Conservation (phyloP, 2,329 filamentous ascomycete species). For the Lizonia empirigonia region DNA sequence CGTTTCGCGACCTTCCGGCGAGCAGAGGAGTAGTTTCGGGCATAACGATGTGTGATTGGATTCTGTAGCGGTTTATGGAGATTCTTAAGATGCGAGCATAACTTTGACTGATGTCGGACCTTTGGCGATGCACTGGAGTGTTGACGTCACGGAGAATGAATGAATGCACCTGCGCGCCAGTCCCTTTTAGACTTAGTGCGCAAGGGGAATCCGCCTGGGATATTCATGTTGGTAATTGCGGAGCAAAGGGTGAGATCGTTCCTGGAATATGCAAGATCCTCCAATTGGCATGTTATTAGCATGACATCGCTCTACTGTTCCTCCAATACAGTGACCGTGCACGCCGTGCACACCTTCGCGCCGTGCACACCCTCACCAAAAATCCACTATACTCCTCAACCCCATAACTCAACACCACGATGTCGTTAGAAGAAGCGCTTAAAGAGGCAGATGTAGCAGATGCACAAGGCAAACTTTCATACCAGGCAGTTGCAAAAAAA, state of each 20-base stretch:
- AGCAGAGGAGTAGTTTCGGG: constrained; percentile 7
- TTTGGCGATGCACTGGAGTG: background rate
- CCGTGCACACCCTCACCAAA: too few species aligned
- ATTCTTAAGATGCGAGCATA: background rate
- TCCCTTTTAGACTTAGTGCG: background rate
- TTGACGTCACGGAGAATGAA: constrained; percentile 17
- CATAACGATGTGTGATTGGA: constrained; percentile 5
- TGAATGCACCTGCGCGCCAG: background rate
- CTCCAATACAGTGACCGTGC: too few species aligned
- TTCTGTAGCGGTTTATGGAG: background rate
- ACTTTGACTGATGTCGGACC: background rate
- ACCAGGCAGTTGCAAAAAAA: too few species aligned
- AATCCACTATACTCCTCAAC: too few species aligned
- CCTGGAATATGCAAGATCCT: background rate
- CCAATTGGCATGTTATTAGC: background rate
- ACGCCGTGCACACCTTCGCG: too few species aligned
- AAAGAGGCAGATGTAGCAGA: too few species aligned
- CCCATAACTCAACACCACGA: too few species aligned
- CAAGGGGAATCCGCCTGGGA: background rate
- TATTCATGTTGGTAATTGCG: background rate
- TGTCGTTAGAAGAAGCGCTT: too few species aligned
- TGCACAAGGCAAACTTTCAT: too few species aligned
- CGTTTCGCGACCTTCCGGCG: constrained; percentile 1
- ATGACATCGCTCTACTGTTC: background rate
- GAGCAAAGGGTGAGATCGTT: background rate